phyloP scores from a whole-genome alignment of 192 early-diverging fungal genomes.

The Kappamyces sp. region DNA sequence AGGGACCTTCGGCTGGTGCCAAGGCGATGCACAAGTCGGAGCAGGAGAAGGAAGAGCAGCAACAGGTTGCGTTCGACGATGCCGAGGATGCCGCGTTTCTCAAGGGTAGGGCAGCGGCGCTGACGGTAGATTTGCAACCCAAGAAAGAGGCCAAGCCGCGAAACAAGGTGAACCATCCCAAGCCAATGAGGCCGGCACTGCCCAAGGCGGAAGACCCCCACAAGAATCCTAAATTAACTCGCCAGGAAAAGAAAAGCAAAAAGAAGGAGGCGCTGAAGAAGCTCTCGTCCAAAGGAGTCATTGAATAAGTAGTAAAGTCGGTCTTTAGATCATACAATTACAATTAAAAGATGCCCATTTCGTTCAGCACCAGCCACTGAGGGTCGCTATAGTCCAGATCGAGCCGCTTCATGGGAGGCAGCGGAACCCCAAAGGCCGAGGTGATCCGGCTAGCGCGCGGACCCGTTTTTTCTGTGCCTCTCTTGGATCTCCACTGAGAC shows the following conservation, averaged over 20 bases:
- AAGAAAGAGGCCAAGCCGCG: not conserved
- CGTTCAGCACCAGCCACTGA: no score
- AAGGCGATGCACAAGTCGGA: constrained; percentile 19
- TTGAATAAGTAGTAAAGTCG: no score
- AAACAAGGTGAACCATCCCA: no score
- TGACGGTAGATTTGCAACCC: not conserved
- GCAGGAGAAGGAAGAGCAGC: constrained; percentile 27
- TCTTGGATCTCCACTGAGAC: no score
- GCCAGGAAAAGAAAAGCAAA: not conserved
- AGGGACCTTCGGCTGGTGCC: constrained; percentile 15
- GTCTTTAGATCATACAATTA: no score
- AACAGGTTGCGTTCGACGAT: constrained; percentile 49
- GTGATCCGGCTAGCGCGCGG: no score
- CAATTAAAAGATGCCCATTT: no score
- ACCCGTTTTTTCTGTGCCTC: no score
- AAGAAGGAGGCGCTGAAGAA: not conserved
- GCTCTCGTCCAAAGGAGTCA: not conserved
- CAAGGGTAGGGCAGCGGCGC: constrained; percentile 23
- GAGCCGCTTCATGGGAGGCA: no score
- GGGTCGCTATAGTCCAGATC: no score
- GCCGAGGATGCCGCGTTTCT: constrained; percentile 55
- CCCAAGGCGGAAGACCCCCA: not conserved
- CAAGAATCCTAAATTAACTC: not conserved
- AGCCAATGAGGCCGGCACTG: not conserved
- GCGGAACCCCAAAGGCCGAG: no score